These are phyloP conservation scores for Penstemon barbatus DNA, from an alignment of 257 asterid species.

Conservation along the genomic window DNA sequence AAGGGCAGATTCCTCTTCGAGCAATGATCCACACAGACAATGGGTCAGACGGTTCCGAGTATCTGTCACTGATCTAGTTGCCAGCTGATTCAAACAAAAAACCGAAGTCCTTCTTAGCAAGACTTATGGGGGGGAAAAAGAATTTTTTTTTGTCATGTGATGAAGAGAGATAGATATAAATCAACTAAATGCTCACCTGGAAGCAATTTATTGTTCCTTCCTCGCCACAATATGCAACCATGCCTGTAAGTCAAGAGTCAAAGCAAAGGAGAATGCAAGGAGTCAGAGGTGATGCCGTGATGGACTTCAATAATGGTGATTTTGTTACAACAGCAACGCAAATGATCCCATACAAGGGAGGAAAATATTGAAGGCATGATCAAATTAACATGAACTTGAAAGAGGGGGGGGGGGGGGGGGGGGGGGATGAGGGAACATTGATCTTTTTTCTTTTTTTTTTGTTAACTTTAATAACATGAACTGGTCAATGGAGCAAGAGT, in stretches of 20 bases:
- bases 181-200: conserved; percentile 50
- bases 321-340: background rate
- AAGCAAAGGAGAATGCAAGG: conserved; percentile 6
- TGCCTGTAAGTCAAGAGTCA: conserved; percentile 43
- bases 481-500: no score
- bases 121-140: background rate
- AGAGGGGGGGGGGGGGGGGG: background rate
- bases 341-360: background rate
- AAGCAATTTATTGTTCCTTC: conserved; percentile 77
- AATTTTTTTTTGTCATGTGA: background rate
- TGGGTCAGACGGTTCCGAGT: conserved; percentile 62
- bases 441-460: no score
- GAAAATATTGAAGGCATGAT: background rate
- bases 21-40: conserved; percentile 72
- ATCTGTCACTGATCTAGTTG: conserved; percentile 58
- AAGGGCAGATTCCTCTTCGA: conserved; percentile 60
- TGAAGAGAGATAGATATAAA: conserved; percentile 1
- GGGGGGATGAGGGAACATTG: background rate
- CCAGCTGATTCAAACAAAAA: conserved; percentile 44
- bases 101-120: background rate
- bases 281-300: conserved; percentile 10
- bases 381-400: background rate
- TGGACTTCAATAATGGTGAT: background rate
- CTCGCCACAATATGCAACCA: conserved; percentile 85
- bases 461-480: no score